phyloP scores from a whole-genome alignment of 2,329 filamentous ascomycete genomes.

The Acrodontium crateriforme region DNA sequence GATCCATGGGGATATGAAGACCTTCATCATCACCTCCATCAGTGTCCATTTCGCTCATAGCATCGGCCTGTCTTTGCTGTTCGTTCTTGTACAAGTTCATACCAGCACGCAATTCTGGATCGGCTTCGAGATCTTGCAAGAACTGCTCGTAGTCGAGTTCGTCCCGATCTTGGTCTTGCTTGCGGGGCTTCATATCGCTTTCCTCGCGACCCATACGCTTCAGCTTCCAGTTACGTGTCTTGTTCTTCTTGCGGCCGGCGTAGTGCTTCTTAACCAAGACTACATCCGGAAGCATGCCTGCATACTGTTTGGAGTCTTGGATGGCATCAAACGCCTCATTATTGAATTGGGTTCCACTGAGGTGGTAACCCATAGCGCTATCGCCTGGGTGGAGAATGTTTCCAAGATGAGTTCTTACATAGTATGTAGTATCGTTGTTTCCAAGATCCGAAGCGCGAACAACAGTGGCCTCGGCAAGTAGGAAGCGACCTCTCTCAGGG shows the following conservation, averaged over 20 bases:
- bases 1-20: constrained; percentile 36
- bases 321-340: constrained; percentile 72
- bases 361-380: constrained; percentile 85
- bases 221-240: constrained; percentile 72
- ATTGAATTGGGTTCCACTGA: constrained; percentile 87
- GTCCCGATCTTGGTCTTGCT: constrained; percentile 75
- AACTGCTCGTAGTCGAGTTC: constrained; percentile 96
- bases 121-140: constrained; percentile 90
- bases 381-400: constrained; percentile 76
- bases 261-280: constrained; percentile 96
- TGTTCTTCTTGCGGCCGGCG: constrained; percentile 63
- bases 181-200: constrained; percentile 71
- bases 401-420: constrained; percentile 80
- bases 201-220: constrained; percentile 88
- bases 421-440: constrained; percentile 74
- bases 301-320: constrained; percentile 62
- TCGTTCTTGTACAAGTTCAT: constrained; percentile 73
- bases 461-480: constrained; percentile 76
- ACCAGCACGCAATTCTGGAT: constrained; percentile 71
- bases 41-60: constrained; percentile 50
- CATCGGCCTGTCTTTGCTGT: constrained; percentile 34
- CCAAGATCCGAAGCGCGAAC: constrained; percentile 78
- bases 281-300: constrained; percentile 74
- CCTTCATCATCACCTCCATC: constrained; percentile 43
- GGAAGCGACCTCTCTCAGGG: constrained; percentile 63